Conservation (phyloP, 805 yeast genomes). For the Metschnikowia amazonensis region DNA sequence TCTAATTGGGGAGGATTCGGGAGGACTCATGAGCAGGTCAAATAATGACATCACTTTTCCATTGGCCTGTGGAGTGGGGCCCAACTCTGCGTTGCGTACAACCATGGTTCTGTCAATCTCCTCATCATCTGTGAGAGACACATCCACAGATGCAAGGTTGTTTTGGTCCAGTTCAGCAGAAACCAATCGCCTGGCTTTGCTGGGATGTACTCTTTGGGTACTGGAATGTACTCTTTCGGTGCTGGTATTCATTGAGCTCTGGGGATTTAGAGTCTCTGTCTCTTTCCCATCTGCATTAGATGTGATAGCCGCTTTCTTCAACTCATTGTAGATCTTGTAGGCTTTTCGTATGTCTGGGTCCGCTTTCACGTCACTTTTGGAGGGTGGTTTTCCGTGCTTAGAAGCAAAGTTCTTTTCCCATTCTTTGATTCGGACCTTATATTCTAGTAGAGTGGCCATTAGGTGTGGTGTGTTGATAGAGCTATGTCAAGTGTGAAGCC, state of each 20-base stretch:
- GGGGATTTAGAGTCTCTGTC: neutral
- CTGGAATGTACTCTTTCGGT: neutral
- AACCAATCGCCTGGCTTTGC: neutral
- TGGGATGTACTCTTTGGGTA: neutral
- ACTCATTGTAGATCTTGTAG: conserved; percentile 29
- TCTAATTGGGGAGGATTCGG: conserved; percentile 41
- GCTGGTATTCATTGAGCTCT: neutral
- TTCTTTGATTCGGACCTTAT: conserved; percentile 26
- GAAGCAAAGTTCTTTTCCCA: conserved; percentile 38
- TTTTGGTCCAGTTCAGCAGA: neutral
- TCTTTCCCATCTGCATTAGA: neutral
- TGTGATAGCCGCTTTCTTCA: conserved; percentile 9
- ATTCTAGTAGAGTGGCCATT: conserved; percentile 12
- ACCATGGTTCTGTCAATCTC: conserved; percentile 10
- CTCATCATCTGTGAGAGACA: conserved; percentile 15
- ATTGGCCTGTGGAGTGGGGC: conserved; percentile 84
- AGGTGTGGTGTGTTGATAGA: neutral
- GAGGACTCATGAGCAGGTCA: conserved; percentile 49
- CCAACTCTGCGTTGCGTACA: conserved; percentile 43
- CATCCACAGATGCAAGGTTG: conserved; percentile 4
- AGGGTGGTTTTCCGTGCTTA: conserved; percentile 28
- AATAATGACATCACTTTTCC: conserved; percentile 74
- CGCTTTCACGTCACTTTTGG: conserved; percentile 32
- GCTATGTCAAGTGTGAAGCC: neutral
- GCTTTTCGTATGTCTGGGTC: conserved; percentile 27